Conservation (phyloP, 2,329 filamentous ascomycete species). For the Colletotrichum spaethianum region DNA sequence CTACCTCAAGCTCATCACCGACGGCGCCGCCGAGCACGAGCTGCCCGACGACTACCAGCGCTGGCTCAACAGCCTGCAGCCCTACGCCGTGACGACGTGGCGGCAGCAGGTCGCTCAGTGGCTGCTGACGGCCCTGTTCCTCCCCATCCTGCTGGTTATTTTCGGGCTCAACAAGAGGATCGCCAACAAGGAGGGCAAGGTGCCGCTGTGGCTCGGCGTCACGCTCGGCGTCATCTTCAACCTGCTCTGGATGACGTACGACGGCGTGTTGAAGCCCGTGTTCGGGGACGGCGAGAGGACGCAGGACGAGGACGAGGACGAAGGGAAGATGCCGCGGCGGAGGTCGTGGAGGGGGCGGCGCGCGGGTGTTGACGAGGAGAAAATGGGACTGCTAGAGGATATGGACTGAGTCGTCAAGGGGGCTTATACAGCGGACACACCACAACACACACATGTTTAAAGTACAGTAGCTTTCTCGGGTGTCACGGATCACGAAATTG, state of each 20-base stretch:
- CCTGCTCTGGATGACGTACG: constrained; percentile 61
- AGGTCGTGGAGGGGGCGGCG: constrained; percentile 16
- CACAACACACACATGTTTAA: neutral
- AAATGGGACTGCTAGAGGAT: constrained; percentile 32
- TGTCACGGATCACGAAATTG: neutral
- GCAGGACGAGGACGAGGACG: constrained; percentile 45
- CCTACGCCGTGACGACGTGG: constrained; percentile 78
- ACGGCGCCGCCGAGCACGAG: constrained; percentile 84
- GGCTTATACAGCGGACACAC: neutral
- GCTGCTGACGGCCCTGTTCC: constrained; percentile 64
- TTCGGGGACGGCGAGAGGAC: constrained; percentile 92
- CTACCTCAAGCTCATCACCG: constrained; percentile 84
- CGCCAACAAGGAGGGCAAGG: constrained; percentile 75
- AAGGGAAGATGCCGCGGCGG: constrained; percentile 20
- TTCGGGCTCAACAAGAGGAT: constrained; percentile 58
- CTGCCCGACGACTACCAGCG: constrained; percentile 83
- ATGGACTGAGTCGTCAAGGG: neutral
- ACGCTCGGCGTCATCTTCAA: constrained; percentile 68
- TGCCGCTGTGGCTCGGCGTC: constrained; percentile 76
- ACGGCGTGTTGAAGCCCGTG: constrained; percentile 64
- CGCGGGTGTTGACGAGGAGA: constrained; percentile 46
- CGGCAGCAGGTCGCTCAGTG: constrained; percentile 78
- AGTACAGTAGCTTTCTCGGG: neutral
- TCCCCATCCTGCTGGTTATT: constrained; percentile 47
- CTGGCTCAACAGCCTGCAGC: constrained; percentile 78